A percentile compares a stretch with the other conserved stretches of the same genome.
Evolutionary conservation across 495 filamentous ascomycete genomes (phyloP).

Genomic region (Aspergillus biplanus): DNA sequence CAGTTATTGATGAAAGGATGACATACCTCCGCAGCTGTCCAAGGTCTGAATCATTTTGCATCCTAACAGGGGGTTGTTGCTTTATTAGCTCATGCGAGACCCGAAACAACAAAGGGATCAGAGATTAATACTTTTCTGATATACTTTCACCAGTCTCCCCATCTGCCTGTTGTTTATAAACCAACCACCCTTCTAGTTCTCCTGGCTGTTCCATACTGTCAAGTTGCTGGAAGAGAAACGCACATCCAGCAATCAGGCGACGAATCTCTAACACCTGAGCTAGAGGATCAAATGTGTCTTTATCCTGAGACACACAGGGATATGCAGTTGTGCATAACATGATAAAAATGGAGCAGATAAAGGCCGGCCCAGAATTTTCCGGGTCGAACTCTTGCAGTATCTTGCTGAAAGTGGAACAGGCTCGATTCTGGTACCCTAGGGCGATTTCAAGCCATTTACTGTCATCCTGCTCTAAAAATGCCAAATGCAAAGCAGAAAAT

Average conservation of each 20-base stretch:
- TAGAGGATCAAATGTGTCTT: conserved; percentile 32
- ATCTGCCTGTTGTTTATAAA: conserved; percentile 22
- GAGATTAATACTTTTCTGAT: conserved; percentile 17
- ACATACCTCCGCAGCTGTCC: conserved; percentile 26
- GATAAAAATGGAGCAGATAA: conserved; percentile 46
- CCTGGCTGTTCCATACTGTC: conserved; percentile 27
- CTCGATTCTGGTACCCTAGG: conserved; percentile 40
- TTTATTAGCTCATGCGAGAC: neutral
- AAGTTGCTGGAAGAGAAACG: conserved; percentile 39
- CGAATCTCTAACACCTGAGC: conserved; percentile 38
- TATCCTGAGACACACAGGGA: conserved; percentile 37
- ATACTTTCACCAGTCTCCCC: conserved; percentile 19
- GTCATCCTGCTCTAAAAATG: conserved; percentile 37
- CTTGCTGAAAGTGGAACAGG: conserved; percentile 38
- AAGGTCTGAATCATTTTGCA: conserved; percentile 16
- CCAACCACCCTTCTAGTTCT: conserved; percentile 36
- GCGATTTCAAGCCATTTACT: conserved; percentile 41
- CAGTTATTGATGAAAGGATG: neutral
- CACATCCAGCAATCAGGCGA: conserved; percentile 38
- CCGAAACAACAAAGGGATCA: neutral
- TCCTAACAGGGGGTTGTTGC: conserved; percentile 10
- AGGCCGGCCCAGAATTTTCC: conserved; percentile 38
- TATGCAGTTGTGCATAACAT: conserved; percentile 43
- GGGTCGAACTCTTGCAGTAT: conserved; percentile 32
- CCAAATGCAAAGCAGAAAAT: conserved; percentile 50